phyloP scores from a whole-genome alignment of 768 basidiomycete species.

The Tephrocybe sp. region DNA sequence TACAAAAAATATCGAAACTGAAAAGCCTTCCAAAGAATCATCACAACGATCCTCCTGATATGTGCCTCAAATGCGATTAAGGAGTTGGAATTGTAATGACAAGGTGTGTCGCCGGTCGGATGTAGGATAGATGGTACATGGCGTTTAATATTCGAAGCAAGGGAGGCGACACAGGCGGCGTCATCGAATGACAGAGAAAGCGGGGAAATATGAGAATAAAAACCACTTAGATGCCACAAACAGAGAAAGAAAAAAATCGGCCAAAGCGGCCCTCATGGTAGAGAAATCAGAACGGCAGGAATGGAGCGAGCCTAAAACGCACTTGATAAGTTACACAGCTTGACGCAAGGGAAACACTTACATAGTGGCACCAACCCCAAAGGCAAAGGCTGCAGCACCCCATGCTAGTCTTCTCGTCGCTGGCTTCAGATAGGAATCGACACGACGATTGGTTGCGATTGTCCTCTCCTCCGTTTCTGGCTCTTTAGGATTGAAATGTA shows the following conservation, averaged over 20 bases:
- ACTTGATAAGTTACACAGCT: slow-evolving; percentile 6
- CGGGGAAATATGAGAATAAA: background rate
- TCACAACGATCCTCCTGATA: background rate
- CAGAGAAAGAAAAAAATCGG: background rate
- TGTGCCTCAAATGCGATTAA: slow-evolving; percentile 8
- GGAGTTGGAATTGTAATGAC: background rate
- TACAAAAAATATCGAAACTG: slow-evolving; percentile 12
- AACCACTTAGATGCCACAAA: background rate
- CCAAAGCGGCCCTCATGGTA: too few species aligned
- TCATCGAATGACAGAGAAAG: background rate
- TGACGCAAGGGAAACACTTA: slow-evolving; percentile 38
- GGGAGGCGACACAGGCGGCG: slow-evolving; percentile 9
- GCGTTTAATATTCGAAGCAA: slow-evolving; percentile 12
- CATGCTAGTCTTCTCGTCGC: slow-evolving; percentile 76
- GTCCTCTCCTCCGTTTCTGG: slow-evolving; percentile 55
- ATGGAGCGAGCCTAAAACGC: slow-evolving; percentile 30
- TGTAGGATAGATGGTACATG: slow-evolving; percentile 15
- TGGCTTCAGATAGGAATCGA: slow-evolving; percentile 58
- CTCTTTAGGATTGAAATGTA: slow-evolving; percentile 69
- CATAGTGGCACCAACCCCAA: slow-evolving; percentile 75
- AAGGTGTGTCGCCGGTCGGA: slow-evolving; percentile 11
- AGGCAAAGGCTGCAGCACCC: slow-evolving; percentile 82
- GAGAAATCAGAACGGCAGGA: too few species aligned
- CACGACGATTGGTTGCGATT: slow-evolving; percentile 63
- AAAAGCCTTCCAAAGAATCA: slow-evolving; percentile 6